Conservation (phyloP, 202 grass and related monocot genomes). For the Zoysia matrella region DNA sequence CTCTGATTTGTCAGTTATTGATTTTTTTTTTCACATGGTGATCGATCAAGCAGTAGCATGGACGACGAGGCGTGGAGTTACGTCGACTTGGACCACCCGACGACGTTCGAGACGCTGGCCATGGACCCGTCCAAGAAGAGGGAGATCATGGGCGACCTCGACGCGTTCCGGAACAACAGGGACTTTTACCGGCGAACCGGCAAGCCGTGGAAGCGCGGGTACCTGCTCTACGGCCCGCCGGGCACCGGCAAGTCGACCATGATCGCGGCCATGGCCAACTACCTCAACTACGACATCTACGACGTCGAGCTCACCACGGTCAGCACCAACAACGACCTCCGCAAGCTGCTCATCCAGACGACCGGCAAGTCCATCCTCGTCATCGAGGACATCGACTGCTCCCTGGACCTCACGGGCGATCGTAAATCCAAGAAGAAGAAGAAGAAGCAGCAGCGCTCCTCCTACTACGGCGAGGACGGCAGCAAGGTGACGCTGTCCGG, state of each 20-base stretch:
- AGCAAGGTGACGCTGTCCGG: slow-evolving; percentile 56
- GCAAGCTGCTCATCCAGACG: slow-evolving; percentile 49
- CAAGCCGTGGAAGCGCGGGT: background rate
- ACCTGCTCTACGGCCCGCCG: slow-evolving; percentile 11
- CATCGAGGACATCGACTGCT: slow-evolving; percentile 61
- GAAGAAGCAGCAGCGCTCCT: too few relatives aligned
- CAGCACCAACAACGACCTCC: slow-evolving; percentile 29
- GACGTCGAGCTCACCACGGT: slow-evolving; percentile 39
- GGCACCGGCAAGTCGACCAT: slow-evolving; percentile 14
- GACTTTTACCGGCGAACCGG: background rate
- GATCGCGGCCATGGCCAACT: slow-evolving; percentile 18
- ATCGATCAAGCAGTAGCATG: too few relatives aligned
- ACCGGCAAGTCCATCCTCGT: slow-evolving; percentile 51
- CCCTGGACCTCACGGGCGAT: slow-evolving; percentile 26
- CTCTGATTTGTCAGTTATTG: too few relatives aligned
- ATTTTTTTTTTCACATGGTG: background rate
- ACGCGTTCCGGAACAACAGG: background rate
- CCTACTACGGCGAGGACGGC: too few relatives aligned
- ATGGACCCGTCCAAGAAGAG: slow-evolving; percentile 3
- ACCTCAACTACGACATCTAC: background rate
- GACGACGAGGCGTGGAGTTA: background rate
- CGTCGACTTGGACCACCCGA: slow-evolving; percentile 1
- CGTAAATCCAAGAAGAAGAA: background rate
- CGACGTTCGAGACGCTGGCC: slow-evolving; percentile 13
- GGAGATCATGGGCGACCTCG: slow-evolving; percentile 19